Percentiles rank a stretch among this genome's conserved stretches.
phyloP scores from a whole-genome alignment of 805 yeast genomes.

The Monosporozyma solicola region DNA sequence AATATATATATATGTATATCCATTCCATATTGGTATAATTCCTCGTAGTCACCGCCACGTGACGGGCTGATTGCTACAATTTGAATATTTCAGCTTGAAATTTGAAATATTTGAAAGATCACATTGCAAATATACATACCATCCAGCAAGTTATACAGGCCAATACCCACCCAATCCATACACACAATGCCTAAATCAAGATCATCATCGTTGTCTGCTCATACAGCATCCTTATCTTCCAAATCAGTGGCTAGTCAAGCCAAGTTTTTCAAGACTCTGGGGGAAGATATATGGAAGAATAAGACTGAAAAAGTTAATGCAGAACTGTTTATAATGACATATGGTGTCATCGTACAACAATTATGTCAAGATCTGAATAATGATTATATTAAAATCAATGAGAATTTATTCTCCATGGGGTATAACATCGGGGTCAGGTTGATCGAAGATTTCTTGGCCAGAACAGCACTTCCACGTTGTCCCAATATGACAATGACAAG shows the following conservation, averaged over 20 bases:
- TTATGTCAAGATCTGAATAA: conserved; percentile 72
- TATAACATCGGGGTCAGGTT: conserved; percentile 85
- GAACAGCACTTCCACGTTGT: conserved; percentile 81
- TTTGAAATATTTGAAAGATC: neutral
- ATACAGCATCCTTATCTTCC: neutral
- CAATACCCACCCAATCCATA: neutral
- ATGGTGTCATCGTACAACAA: conserved; percentile 90
- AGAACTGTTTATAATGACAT: conserved; percentile 88
- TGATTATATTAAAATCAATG: conserved; percentile 71
- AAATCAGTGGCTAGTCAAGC: conserved; percentile 10
- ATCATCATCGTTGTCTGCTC: neutral
- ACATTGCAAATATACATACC: neutral
- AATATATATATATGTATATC: no score
- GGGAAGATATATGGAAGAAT: conserved; percentile 90
- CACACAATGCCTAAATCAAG: conserved; percentile 18
- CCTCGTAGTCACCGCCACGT: neutral
- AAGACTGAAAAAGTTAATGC: conserved; percentile 83
- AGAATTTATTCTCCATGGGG: conserved; percentile 86
- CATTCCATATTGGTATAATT: neutral
- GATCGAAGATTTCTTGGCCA: conserved; percentile 87
- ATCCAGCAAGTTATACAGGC: neutral
- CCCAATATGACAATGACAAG: conserved; percentile 73
- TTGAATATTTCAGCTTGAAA: neutral
- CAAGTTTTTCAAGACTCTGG: conserved; percentile 34
- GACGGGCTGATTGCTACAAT: neutral